Evolutionary conservation across 2,329 filamentous ascomycete genomes (phyloP).

Genomic region (Xylariaceae sp.): DNA sequence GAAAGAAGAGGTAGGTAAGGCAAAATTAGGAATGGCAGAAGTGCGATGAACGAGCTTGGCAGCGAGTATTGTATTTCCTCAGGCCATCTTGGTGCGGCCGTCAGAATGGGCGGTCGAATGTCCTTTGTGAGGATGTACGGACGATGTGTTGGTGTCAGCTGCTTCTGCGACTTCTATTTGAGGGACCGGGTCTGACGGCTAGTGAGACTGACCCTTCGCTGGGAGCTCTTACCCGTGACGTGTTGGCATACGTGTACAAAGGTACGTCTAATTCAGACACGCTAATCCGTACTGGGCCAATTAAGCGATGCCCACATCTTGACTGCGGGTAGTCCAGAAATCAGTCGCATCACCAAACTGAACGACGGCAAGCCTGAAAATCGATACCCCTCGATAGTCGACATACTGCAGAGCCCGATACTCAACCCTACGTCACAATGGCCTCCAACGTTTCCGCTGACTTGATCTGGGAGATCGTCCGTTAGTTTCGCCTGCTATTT

Average conservation of each 20-base stretch:
- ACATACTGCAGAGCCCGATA: constrained; percentile 6
- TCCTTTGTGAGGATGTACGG: neutral
- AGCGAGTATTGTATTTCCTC: constrained; percentile 1
- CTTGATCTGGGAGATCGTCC: constrained; percentile 91
- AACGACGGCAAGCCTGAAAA: constrained; percentile 8
- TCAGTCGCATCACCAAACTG: constrained; percentile 20
- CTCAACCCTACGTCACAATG: constrained; percentile 50
- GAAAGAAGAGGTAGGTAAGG: constrained; percentile 1
- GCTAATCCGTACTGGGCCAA: constrained; percentile 28
- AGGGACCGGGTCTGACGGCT: too few relatives aligned
- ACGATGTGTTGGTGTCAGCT: constrained; percentile 1
- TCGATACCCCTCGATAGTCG: too few relatives aligned
- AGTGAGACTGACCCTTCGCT: too few relatives aligned
- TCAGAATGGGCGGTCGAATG: neutral
- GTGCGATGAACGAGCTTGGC: constrained; percentile 2
- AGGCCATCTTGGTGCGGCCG: constrained; percentile 14
- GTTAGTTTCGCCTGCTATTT: constrained; percentile 58
- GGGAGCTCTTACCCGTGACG: too few relatives aligned
- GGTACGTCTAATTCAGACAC: neutral
- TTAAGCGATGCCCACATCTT: constrained; percentile 34
- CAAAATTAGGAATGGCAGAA: neutral
- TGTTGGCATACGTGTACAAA: too few relatives aligned
- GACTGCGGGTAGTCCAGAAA: constrained; percentile 24
- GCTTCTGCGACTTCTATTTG: too few relatives aligned
- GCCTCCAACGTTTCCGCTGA: constrained; percentile 77